A percentile compares a stretch with the other conserved stretches of the same genome.
phyloP scores from a whole-genome alignment of 352 stramenopile genomes.

The Globisporangium orthogonon region DNA sequence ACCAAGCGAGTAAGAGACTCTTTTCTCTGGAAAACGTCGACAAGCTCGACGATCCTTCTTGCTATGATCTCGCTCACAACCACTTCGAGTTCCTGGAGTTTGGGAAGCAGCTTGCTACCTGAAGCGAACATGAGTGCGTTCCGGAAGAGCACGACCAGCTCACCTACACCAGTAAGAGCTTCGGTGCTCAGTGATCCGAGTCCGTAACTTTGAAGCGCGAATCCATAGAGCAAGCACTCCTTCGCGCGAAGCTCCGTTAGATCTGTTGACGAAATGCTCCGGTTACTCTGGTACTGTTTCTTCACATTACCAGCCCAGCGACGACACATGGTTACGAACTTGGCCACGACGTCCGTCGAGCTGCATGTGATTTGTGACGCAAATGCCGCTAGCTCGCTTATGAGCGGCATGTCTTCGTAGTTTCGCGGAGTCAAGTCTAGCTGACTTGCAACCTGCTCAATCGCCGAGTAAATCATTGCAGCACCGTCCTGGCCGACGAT shows the following conservation, averaged over 20 bases:
- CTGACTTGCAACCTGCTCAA: slow-evolving; percentile 7
- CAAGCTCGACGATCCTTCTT: slow-evolving; percentile 10
- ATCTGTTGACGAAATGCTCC: slow-evolving; percentile 6
- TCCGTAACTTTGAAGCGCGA: slow-evolving; percentile 26
- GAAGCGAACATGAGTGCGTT: slow-evolving; percentile 17
- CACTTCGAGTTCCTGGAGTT: slow-evolving; percentile 2
- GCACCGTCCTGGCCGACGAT: slow-evolving; percentile 14
- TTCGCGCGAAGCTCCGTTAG: slow-evolving; percentile 13
- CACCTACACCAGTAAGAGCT: slow-evolving; percentile 23
- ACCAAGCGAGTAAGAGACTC: slow-evolving; percentile 19
- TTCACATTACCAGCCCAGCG: slow-evolving; percentile 3
- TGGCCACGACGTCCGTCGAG: background rate
- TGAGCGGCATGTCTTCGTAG: slow-evolving; percentile 6
- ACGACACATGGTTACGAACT: slow-evolving; percentile 10
- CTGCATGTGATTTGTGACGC: background rate
- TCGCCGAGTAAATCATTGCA: slow-evolving; percentile 14
- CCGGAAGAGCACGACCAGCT: slow-evolving; percentile 41
- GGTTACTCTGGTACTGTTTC: slow-evolving; percentile 4
- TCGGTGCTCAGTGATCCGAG: slow-evolving; percentile 3
- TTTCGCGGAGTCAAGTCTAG: slow-evolving; percentile 5
- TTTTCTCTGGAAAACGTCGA: slow-evolving; percentile 6
- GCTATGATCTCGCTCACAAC: slow-evolving; percentile 32
- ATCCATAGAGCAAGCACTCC: slow-evolving; percentile 39
- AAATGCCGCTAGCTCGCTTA: slow-evolving; percentile 7
- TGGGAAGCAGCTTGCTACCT: background rate